These are phyloP conservation scores for Gymnopus androsaceus DNA, from an alignment of 1,284 basidiomycete species.

Conservation along the genomic window DNA sequence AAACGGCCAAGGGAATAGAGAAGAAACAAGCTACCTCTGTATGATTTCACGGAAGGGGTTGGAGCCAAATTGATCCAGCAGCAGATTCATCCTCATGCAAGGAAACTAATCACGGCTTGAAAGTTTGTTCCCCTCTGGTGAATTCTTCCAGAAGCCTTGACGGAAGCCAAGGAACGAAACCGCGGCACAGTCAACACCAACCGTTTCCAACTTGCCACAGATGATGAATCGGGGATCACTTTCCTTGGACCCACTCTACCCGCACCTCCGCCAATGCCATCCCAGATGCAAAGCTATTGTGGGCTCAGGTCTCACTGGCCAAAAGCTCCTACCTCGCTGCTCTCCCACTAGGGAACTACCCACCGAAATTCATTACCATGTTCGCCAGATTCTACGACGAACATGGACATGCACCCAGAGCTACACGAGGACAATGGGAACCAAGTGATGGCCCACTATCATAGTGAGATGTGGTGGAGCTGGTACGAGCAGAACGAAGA, in stretches of 20 bases:
- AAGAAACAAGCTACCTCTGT: conserved; percentile 4
- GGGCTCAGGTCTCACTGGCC: background rate
- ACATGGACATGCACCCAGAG: conserved; percentile 9
- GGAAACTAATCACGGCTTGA: background rate
- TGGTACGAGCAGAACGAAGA: conserved; percentile 1
- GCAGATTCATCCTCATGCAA: background rate
- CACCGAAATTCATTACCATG: background rate
- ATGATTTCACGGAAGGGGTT: background rate
- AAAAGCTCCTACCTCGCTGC: background rate
- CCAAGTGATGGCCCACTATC: conserved; percentile 4
- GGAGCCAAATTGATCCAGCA: background rate
- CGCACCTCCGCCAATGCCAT: conserved; percentile 1
- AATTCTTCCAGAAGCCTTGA: background rate
- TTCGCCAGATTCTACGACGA: conserved; percentile 1
- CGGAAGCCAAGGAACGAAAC: background rate
- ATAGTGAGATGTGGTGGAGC: background rate
- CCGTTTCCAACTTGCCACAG: background rate
- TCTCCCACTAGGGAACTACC: background rate
- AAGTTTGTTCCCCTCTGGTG: conserved; percentile 4
- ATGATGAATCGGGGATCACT: background rate
- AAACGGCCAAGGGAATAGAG: conserved; percentile 3
- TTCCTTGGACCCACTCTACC: background rate
- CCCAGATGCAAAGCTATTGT: background rate
- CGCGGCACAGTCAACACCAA: background rate
- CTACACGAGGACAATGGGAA: background rate